A percentile compares a stretch with the other conserved stretches of the same genome.
Conservation (phyloP, 1,139 yeast genomes). For the Geotrichum restrictum region DNA sequence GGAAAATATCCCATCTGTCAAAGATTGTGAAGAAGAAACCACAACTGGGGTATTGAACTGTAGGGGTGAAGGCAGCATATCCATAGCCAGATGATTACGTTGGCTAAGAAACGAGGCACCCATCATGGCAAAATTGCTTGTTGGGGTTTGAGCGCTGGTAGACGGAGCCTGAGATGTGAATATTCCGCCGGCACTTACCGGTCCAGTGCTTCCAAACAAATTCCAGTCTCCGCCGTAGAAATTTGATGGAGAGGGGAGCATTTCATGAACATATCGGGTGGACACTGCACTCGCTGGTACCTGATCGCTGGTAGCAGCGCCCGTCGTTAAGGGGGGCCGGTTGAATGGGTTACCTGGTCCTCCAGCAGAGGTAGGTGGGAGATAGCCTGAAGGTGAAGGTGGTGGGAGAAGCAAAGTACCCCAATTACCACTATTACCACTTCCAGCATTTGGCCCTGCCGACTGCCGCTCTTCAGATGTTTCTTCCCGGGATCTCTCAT, state of each 20-base stretch:
- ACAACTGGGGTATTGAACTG: slow-evolving; percentile 34
- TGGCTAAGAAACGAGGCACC: slow-evolving; percentile 1
- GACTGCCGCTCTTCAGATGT: neutral
- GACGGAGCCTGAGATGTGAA: neutral
- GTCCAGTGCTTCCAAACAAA: slow-evolving; percentile 13
- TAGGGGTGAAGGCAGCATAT: slow-evolving; percentile 36
- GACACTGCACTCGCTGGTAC: slow-evolving; percentile 42
- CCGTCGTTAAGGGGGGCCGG: slow-evolving; percentile 28
- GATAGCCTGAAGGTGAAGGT: slow-evolving; percentile 3
- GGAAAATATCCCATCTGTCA: slow-evolving; percentile 18
- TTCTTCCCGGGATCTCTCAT: neutral
- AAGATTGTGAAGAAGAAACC: slow-evolving; percentile 23
- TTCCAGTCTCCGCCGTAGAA: slow-evolving; percentile 40
- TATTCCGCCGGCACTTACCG: neutral
- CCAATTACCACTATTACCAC: neutral
- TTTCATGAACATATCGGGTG: slow-evolving; percentile 39
- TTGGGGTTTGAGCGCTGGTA: neutral
- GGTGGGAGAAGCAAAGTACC: neutral
- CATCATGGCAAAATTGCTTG: neutral
- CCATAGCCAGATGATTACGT: slow-evolving; percentile 23
- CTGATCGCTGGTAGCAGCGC: slow-evolving; percentile 35
- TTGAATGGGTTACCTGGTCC: slow-evolving; percentile 39
- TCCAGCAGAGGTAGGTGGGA: slow-evolving; percentile 4
- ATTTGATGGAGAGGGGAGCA: slow-evolving; percentile 43
- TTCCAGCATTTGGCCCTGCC: neutral